Evolutionary conservation across 2,329 filamentous ascomycete genomes (phyloP).

Genomic region (Stachybotrys echinatus): DNA sequence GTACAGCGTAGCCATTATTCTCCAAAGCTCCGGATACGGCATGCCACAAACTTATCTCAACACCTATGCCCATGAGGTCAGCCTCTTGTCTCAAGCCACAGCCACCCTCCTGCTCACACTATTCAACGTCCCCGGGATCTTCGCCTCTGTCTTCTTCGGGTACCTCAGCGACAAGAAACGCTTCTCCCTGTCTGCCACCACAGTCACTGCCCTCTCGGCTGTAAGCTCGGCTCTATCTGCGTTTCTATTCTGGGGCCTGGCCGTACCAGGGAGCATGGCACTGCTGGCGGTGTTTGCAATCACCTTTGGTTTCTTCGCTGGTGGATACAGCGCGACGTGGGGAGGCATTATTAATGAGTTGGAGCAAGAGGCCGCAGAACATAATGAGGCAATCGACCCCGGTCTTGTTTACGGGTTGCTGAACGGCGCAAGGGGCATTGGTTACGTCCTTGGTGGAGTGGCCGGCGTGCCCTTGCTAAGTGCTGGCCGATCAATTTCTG

Average conservation of each 20-base stretch:
- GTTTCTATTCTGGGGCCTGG: slow-evolving; percentile 10
- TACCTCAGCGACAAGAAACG: slow-evolving; percentile 9
- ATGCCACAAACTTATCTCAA: slow-evolving; percentile 11
- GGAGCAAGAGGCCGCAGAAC: slow-evolving; percentile 6
- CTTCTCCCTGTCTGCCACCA: slow-evolving; percentile 3
- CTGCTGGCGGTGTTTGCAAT: slow-evolving; percentile 8
- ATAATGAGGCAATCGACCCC: slow-evolving; percentile 10
- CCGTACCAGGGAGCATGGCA: slow-evolving; percentile 5
- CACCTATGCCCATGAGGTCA: slow-evolving; percentile 7
- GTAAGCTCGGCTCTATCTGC: slow-evolving; percentile 7
- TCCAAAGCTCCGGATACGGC: slow-evolving; percentile 10
- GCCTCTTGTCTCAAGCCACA: slow-evolving; percentile 6
- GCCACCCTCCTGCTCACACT: slow-evolving; percentile 9
- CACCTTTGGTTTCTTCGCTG: slow-evolving; percentile 11
- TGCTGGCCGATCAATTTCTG: slow-evolving; percentile 1
- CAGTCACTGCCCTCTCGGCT: slow-evolving; percentile 6
- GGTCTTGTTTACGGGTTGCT: slow-evolving; percentile 10
- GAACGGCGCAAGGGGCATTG: slow-evolving; percentile 9
- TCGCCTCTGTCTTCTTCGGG: slow-evolving; percentile 8
- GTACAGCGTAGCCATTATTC: slow-evolving; percentile 7
- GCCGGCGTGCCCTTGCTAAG: slow-evolving; percentile 8
- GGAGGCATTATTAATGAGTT: slow-evolving; percentile 10
- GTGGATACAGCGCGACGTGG: slow-evolving; percentile 13
- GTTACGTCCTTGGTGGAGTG: slow-evolving; percentile 9
- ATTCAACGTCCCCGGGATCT: slow-evolving; percentile 9